Evolutionary conservation across 108 stramenopile species (phyloP).

Genomic region (Cyclotella atomus): DNA sequence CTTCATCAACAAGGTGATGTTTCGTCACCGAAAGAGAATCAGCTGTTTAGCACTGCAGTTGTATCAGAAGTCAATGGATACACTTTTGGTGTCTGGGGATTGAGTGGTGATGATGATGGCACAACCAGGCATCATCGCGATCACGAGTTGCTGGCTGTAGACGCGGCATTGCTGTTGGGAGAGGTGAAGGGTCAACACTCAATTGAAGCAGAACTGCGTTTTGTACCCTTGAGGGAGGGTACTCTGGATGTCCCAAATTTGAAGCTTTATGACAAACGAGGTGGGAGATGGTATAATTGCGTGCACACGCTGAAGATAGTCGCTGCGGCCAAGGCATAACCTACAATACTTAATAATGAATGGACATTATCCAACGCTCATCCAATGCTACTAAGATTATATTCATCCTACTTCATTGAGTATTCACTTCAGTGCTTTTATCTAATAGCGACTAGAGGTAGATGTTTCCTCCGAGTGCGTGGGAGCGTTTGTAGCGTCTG

Average conservation of each 20-base stretch:
- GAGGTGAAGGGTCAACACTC: constrained; percentile 81
- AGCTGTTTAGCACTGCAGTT: constrained; percentile 66
- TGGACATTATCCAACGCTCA: no score
- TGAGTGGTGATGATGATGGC: constrained; percentile 73
- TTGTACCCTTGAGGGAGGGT: constrained; percentile 76
- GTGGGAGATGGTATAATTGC: constrained; percentile 72
- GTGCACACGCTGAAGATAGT: constrained; percentile 72
- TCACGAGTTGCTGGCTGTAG: constrained; percentile 78
- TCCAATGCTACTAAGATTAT: no score
- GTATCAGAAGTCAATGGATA: constrained; percentile 78
- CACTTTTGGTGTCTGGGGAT: constrained; percentile 81
- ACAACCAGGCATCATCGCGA: constrained; percentile 67
- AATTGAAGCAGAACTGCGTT: constrained; percentile 77
- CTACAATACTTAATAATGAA: no score
- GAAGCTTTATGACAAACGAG: constrained; percentile 71
- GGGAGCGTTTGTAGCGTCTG: no score
- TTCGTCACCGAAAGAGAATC: constrained; percentile 24
- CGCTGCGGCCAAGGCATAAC: constrained; percentile 52
- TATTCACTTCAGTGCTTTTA: no score
- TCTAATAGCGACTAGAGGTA: no score
- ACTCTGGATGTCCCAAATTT: constrained; percentile 77
- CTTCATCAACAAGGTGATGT: neutral
- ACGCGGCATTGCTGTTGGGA: constrained; percentile 76
- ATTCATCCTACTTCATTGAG: no score
- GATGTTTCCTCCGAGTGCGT: no score